Evolutionary conservation across 768 basidiomycete genomes (phyloP), one percentile per base, ranked within the genome.

Genomic region (Podaxis rugospora): DNA sequence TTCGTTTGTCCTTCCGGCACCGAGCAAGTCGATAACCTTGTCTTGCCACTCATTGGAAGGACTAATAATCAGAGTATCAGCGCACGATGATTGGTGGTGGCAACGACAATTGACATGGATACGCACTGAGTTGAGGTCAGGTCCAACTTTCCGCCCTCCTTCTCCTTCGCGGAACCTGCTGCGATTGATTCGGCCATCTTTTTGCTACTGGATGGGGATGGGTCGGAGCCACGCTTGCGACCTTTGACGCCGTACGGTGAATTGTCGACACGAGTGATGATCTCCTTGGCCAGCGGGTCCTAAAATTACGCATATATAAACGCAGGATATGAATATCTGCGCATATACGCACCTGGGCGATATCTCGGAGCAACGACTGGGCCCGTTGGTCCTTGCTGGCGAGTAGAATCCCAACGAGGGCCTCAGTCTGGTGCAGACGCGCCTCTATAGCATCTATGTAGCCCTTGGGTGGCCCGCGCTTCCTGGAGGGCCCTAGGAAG

Each of bases 361-460:
- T 75, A 66, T 82, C 85, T 32, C 73, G 69, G 21, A 86, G 70
- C 4, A 86, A 74, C 2, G 76, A 73, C 56, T 75, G 74, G 3
- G 78, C 78, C 3, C 79, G 66, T n/a, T 66, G 64, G 39, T 78
- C 75, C 13, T 65, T 70, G 2, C 82, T 79, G 37, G 86, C 79
- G 40, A 95, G 78, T 55, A 95, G 76, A 61, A 93, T 89, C 55
- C 93, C 94, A 28, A 96, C 78, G 44, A 96, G 78, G 0, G 93
- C 93, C 71, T 96, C 93, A 16, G 93, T 92, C 69, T 95, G 92
- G 66, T 96, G 94, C 4, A 96, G 76, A 13, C 92, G 85, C 13
- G 90, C 90, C 74, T 96, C 93, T 66, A 96, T 93, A 28, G 93
- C 93, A 68, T 95, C 93, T 69, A 96, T 95, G 78, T 96, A 96